phyloP scores from a whole-genome alignment of 345 rosid genomes.

The Moricandia moricandioides region DNA sequence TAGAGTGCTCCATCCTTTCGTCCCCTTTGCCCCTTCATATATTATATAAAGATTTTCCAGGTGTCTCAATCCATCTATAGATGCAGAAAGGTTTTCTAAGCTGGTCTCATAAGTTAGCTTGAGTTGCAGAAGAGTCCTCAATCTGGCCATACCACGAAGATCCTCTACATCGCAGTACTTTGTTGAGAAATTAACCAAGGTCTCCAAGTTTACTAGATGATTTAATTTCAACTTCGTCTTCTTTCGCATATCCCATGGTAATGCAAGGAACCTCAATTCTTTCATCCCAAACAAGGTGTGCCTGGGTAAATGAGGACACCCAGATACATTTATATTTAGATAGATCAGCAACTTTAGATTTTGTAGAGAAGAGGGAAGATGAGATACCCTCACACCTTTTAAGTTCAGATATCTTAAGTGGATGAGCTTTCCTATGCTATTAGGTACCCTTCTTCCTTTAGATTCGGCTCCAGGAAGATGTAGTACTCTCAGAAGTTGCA shows the following conservation, averaged over 20 bases:
- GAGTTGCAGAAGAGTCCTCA: not conserved
- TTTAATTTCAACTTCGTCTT: not conserved
- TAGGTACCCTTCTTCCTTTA: not conserved
- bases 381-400: not conserved
- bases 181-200: not conserved
- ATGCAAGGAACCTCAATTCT: conserved; percentile 10
- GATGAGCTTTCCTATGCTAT: conserved; percentile 34
- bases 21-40: not conserved
- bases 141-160: not conserved
- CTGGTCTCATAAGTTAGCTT: not conserved
- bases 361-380: not conserved
- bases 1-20: not conserved
- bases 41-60: not conserved
- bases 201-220: not conserved
- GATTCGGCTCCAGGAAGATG: conserved; percentile 11
- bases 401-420: not conserved
- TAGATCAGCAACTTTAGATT: not conserved
- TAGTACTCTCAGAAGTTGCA: conserved; percentile 32
- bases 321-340: not conserved
- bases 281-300: conserved; percentile 18
- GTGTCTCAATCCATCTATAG: not conserved
- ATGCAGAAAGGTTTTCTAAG: not conserved
- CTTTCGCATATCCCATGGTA: not conserved
- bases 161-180: not conserved
- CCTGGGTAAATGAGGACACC: not conserved